Evolutionary conservation across 148 eudicot species (phyloP).

Genomic region (Diospyros kaki): DNA sequence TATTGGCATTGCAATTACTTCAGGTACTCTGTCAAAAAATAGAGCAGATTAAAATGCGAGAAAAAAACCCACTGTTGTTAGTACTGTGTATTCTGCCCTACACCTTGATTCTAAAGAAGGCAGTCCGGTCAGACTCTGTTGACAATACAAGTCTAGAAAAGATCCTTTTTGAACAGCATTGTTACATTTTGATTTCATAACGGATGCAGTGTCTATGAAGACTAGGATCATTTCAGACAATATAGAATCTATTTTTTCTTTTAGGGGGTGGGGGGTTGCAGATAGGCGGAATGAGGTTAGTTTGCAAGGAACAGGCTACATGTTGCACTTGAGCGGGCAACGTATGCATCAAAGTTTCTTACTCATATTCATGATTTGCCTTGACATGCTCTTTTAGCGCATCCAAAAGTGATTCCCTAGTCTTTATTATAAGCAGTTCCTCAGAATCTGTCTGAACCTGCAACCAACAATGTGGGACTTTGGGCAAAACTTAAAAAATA

Average conservation of each 20-base stretch:
- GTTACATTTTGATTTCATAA: no score
- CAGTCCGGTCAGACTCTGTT: not conserved
- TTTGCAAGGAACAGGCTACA: not conserved
- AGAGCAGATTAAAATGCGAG: not conserved
- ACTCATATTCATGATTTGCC: conserved; percentile 97
- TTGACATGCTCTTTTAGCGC: conserved; percentile 90
- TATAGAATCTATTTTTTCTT: not conserved
- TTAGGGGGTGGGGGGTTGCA: not conserved
- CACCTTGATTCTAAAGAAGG: not conserved
- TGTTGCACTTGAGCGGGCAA: not conserved
- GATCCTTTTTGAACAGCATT: no score
- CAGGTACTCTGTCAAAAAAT: conserved; percentile 59
- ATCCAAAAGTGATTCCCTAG: conserved; percentile 84
- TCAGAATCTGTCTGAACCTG: conserved; percentile 95
- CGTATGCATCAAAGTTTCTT: conserved; percentile 23
- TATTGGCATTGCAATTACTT: conserved; percentile 89
- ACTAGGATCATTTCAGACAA: no score
- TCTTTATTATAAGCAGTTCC: conserved; percentile 93
- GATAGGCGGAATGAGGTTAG: not conserved
- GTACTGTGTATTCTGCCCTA: no score
- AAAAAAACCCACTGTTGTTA: not conserved
- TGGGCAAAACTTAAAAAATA: not conserved
- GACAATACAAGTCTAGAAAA: no score
- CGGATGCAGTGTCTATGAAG: no score
- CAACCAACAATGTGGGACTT: conserved; percentile 11